Evolutionary conservation across 306 rosid species (phyloP), one percentile per base, ranked within the genome.

Genomic region (Canavalia ensiformis): DNA sequence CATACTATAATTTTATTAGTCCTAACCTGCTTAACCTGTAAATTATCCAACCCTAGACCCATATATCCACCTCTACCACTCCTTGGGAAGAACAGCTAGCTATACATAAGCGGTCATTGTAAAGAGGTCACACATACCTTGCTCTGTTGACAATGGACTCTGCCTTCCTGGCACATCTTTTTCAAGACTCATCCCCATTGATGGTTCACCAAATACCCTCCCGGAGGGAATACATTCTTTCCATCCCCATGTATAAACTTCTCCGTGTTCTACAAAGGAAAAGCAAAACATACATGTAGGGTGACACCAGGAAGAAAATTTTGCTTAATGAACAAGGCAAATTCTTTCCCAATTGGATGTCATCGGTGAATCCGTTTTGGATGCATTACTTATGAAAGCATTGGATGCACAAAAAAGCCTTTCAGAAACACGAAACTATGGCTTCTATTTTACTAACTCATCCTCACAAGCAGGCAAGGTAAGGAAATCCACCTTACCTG

Each of bases 171-270:
- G 52, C 56, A 76, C 84, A 67, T 88, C 90, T 72, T 74, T 91
- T 63, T 87, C 94, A 60, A 42, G 66, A 77, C 87, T 83, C 68
- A 62, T 29, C 66, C 84, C 90, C 25, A 62, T 10, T 52, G 83
- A 62, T 73, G 84, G 75, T 65, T 90, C 92, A 8, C 88, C 90
- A 84, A 89, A 70, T 51, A 91, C 88, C 86, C 86, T 93, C 67
- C 97, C 97, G 31, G 96, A 89, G 5, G 97, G 97, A 86, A 93
- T 87, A 84, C 97, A 93, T 88, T 93, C 97, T 84, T 88, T 93
- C 97, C 97, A 93, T 67, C 97, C 97, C 97, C 97, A 93, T 1
- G 97, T 91, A 73, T 87, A 93, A 51, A 93, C 92, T 81, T 87
- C 90, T 79, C 92, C 94, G 13, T 66, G 76, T 7, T 84, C 97